A percentile compares a stretch with the other conserved stretches of the same genome.
These are phyloP conservation scores for Plantago ovata DNA, from an alignment of 257 asterid genomes.

Conservation along the genomic window DNA sequence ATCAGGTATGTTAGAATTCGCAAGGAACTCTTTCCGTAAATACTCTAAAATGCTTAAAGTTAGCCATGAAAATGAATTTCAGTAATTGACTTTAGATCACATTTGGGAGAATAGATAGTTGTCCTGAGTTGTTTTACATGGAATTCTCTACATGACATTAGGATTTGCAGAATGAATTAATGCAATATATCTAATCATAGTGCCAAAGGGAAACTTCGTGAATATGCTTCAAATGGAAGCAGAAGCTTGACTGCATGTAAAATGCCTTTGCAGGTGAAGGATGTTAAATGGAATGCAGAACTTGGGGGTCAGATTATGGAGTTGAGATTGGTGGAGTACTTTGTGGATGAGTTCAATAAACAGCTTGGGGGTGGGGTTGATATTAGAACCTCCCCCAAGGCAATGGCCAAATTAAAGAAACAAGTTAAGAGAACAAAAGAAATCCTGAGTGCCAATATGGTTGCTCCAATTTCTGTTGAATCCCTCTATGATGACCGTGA, in stretches of 20 bases:
- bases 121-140: not conserved
- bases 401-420: constrained; percentile 96
- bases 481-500: constrained; percentile 86
- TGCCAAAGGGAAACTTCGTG: not conserved
- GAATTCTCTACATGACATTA: constrained; percentile 4
- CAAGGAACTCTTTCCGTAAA: not conserved
- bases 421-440: constrained; percentile 98
- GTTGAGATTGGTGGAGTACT: constrained; percentile 82
- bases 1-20: not conserved
- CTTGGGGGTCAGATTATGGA: constrained; percentile 98
- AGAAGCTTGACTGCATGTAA: constrained; percentile 24
- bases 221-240: not conserved
- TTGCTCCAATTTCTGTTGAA: constrained; percentile 95
- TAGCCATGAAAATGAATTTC: not conserved
- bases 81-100: not conserved
- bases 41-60: constrained; percentile 1
- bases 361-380: constrained; percentile 81
- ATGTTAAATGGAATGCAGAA: constrained; percentile 88
- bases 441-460: constrained; percentile 88
- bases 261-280: constrained; percentile 72
- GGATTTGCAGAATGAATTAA: not conserved
- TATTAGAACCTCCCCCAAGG: constrained; percentile 75
- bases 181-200: not conserved
- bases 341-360: constrained; percentile 86
- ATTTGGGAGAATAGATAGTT: not conserved